phyloP scores from a whole-genome alignment of 208 protist genomes.

The Trypanosoma boissoni region DNA sequence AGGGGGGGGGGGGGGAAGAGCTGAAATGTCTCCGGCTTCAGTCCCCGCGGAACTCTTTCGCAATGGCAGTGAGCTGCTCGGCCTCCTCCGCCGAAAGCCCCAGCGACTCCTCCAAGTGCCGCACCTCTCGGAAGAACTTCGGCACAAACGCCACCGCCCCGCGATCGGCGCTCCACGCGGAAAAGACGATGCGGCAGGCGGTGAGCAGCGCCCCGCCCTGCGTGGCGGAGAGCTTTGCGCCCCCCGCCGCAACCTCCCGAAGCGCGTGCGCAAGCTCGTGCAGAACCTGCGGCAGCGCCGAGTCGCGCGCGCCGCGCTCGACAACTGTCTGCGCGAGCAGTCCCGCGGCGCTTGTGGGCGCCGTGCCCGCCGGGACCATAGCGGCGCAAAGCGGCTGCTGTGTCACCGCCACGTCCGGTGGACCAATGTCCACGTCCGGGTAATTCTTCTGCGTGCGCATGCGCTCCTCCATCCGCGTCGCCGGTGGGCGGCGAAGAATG shows the following conservation, averaged over 20 bases:
- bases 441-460: slow-evolving; percentile 73
- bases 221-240: slow-evolving; percentile 34
- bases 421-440: slow-evolving; percentile 74
- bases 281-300: slow-evolving; percentile 47
- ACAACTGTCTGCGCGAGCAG: slow-evolving; percentile 72
- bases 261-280: slow-evolving; percentile 53
- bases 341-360: slow-evolving; percentile 49
- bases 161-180: slow-evolving; percentile 73
- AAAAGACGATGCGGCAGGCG: slow-evolving; percentile 73
- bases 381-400: slow-evolving; percentile 16
- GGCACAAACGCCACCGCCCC: slow-evolving; percentile 48
- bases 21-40: too few species aligned
- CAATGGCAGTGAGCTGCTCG: slow-evolving; percentile 67
- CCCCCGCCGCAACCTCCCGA: slow-evolving; percentile 32
- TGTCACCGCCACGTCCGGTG: slow-evolving; percentile 26
- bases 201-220: slow-evolving; percentile 67
- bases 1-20: too few species aligned
- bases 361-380: slow-evolving; percentile 46
- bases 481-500: slow-evolving; percentile 54
- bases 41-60: slow-evolving; percentile 43
- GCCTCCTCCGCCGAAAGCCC: slow-evolving; percentile 46
- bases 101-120: slow-evolving; percentile 44
- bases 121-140: slow-evolving; percentile 66
- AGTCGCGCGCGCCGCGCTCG: slow-evolving; percentile 79
- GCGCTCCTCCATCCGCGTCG: slow-evolving; percentile 53